Conservation (phyloP, 805 yeast genomes). For the Candida tallmaniae region DNA sequence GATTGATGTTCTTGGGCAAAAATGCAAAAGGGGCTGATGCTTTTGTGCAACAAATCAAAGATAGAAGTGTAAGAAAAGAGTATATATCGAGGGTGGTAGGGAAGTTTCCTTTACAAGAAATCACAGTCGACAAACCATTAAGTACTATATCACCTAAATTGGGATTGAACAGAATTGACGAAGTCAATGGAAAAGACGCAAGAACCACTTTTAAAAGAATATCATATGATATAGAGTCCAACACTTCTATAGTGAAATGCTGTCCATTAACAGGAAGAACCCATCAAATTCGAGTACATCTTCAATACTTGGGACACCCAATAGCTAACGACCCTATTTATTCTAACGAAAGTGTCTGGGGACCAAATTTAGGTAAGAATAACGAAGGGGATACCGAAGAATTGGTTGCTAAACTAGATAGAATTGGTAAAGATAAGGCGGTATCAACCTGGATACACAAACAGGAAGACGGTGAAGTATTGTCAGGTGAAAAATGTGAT, state of each 20-base stretch:
- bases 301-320: conserved; percentile 62
- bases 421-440: conserved; percentile 64
- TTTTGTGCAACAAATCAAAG: conserved; percentile 66
- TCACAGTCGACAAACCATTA: conserved; percentile 64
- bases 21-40: conserved; percentile 73
- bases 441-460: conserved; percentile 69
- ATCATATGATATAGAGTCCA: conserved; percentile 55
- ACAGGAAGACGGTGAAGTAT: conserved; percentile 58
- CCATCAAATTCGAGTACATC: conserved; percentile 91
- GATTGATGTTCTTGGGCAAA: conserved; percentile 87
- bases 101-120: conserved; percentile 58
- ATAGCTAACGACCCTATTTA: conserved; percentile 66
- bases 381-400: conserved; percentile 47
- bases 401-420: conserved; percentile 48
- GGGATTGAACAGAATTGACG: conserved; percentile 55
- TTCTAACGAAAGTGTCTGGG: conserved; percentile 80
- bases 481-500: conserved; percentile 55
- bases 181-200: conserved; percentile 61
- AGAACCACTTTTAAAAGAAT: conserved; percentile 64
- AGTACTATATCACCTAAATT: conserved; percentile 69
- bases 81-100: conserved; percentile 89
- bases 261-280: conserved; percentile 89
- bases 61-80: conserved; percentile 71
- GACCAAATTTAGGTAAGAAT: conserved; percentile 61
- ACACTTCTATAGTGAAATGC: conserved; percentile 72